Evolutionary conservation across 768 basidiomycete genomes (phyloP), one percentile per base, ranked within the genome.

Genomic region (Podaxis sp.): DNA sequence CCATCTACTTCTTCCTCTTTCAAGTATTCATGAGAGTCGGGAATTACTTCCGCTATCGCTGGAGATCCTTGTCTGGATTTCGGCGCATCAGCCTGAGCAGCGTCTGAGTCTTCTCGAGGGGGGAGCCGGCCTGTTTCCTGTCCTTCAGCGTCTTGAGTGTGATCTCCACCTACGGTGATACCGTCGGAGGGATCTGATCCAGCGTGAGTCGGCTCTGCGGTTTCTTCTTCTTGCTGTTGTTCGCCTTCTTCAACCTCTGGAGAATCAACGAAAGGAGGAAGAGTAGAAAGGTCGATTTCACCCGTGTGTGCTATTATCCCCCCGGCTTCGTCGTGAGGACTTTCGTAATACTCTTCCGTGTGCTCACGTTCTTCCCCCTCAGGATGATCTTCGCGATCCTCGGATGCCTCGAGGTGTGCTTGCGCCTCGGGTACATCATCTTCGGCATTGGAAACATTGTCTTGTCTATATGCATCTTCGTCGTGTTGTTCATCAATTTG

Each of bases 371-470:
- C 58, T 46, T 65, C 64, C 12, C 58, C 58, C 26, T 64, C 68
- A 24, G 61, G 59, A 17, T 57, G 57, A 69, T 24, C 68, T 68
- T 67, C 72, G 68, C 55, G 26, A 19, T 73, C 75, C 49, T 69
- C 67, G 38, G 72, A 69, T 66, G 30, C 9, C 19, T 67, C 65
- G 44, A 62, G 24, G 17, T 40, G 39, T 12, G n/a, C 28, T 13
- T 13, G 54, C 15, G 38, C 52, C 12, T 19, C 55, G 4, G 19
- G 17, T 12, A 15, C n/a, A n/a, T 52, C 63, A 1, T 11, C 24
- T 48, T 54, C 63, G 22, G 55, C 55, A 22, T 8, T 61, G 17
- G 65, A 57, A 15, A 15, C 46, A 22, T 36, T 22, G 2, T 64
- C 63, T 19, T 51, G 51, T 24, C n/a, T 24, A 12, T 60, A 49